Evolutionary conservation across 306 rosid genomes (phyloP).

Genomic region (Trifolium repens): DNA sequence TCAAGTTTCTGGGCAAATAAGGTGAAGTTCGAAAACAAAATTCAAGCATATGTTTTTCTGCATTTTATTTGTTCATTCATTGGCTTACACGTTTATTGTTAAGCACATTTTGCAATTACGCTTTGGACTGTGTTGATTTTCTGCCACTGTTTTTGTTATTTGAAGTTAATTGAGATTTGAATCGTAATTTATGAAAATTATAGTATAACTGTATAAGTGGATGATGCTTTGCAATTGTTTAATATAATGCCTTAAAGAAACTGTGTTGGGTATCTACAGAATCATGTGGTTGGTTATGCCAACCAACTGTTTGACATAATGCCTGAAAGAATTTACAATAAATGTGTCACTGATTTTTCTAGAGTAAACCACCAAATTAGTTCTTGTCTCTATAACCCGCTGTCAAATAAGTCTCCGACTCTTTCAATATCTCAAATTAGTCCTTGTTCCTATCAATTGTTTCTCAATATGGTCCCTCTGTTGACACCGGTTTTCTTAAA

Average conservation of each 20-base stretch:
- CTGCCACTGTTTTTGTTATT: neutral
- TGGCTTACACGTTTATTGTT: neutral
- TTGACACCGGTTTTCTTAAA: too few relatives aligned
- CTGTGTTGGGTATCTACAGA: constrained; percentile 54
- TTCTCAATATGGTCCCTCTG: too few relatives aligned
- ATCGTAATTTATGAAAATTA: constrained; percentile 55
- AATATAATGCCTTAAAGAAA: constrained; percentile 54
- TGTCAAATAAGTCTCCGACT: too few relatives aligned
- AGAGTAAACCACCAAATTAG: too few relatives aligned
- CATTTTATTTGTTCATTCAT: neutral
- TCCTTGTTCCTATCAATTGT: too few relatives aligned
- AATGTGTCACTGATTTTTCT: neutral
- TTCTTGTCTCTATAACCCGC: too few relatives aligned
- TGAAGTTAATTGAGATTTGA: neutral
- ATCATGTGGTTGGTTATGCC: constrained; percentile 52
- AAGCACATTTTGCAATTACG: neutral
- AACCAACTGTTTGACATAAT: constrained; percentile 54
- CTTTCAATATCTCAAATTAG: too few relatives aligned
- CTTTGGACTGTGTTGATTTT: neutral
- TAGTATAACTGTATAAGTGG: constrained; percentile 46
- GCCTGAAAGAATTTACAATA: constrained; percentile 45
- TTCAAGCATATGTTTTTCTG: neutral
- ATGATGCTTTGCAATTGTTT: constrained; percentile 54
- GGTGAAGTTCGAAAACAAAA: constrained; percentile 9
- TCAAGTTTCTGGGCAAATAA: neutral